phyloP scores from a whole-genome alignment of 2,329 filamentous ascomycete species.

The Curvularia lunata region DNA sequence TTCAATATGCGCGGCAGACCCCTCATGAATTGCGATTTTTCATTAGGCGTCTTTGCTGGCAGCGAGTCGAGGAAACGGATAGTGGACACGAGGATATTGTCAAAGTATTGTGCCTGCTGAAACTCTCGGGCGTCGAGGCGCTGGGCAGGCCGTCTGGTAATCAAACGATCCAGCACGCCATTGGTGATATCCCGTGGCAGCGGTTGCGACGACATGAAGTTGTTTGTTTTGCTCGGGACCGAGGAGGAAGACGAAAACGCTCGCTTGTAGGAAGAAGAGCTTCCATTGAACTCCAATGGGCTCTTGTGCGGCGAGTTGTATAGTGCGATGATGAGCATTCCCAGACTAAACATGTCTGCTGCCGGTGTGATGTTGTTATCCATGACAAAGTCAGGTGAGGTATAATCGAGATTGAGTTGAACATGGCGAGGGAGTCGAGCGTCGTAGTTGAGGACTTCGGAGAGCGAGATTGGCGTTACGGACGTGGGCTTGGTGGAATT shows the following conservation, averaged over 20 bases:
- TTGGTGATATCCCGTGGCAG: constrained; percentile 79
- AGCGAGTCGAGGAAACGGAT: constrained; percentile 93
- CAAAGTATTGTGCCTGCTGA: constrained; percentile 93
- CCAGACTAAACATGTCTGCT: constrained; percentile 93
- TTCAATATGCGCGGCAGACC: constrained; percentile 85
- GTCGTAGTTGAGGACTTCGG: constrained; percentile 84
- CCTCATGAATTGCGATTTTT: constrained; percentile 90
- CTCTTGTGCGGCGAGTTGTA: constrained; percentile 95
- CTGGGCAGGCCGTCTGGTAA: constrained; percentile 85
- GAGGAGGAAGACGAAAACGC: constrained; percentile 79
- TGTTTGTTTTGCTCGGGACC: constrained; percentile 79
- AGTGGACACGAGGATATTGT: constrained; percentile 94
- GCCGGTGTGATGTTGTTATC: constrained; percentile 85
- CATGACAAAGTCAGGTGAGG: constrained; percentile 91
- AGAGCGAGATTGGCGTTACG: constrained; percentile 78
- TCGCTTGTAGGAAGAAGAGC: constrained; percentile 82
- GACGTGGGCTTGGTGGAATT: constrained; percentile 75
- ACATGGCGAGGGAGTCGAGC: constrained; percentile 80
- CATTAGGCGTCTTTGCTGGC: constrained; percentile 86
- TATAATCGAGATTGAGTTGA: constrained; percentile 90
- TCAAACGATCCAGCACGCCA: constrained; percentile 81
- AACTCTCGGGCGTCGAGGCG: constrained; percentile 89
- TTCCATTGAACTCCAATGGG: constrained; percentile 81
- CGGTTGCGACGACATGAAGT: constrained; percentile 79
- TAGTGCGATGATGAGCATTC: constrained; percentile 83